These are phyloP conservation scores for Penicillium malachiteum DNA, from an alignment of 495 filamentous ascomycete species.

Conservation along the genomic window DNA sequence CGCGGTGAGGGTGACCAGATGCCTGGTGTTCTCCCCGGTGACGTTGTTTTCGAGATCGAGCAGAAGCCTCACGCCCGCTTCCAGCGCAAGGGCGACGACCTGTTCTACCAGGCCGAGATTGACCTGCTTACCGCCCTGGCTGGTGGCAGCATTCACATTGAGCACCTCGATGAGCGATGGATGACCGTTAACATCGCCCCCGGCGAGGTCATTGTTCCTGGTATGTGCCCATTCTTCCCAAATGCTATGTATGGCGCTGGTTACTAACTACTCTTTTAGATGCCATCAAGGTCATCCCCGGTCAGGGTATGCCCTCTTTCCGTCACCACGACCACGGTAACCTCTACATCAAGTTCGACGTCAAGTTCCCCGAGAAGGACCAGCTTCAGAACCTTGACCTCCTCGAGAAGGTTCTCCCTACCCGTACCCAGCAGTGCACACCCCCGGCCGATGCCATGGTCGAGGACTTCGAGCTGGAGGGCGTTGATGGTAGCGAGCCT, in stretches of 20 bases:
- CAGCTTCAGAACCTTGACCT: slow-evolving; percentile 53
- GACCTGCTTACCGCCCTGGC: slow-evolving; percentile 94
- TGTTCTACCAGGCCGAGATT: slow-evolving; percentile 94
- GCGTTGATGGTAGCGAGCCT: slow-evolving; percentile 66
- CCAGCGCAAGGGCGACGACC: slow-evolving; percentile 92
- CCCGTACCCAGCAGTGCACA: slow-evolving; percentile 56
- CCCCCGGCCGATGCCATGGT: slow-evolving; percentile 82
- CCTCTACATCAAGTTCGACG: slow-evolving; percentile 94
- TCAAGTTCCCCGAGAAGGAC: slow-evolving; percentile 82
- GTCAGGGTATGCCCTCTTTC: slow-evolving; percentile 97
- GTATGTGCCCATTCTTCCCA: slow-evolving; percentile 54
- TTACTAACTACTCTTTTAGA: slow-evolving; percentile 50
- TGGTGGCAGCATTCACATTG: slow-evolving; percentile 82
- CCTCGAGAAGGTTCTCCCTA: slow-evolving; percentile 79
- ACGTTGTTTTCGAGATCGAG: slow-evolving; percentile 96
- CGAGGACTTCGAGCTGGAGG: slow-evolving; percentile 80
- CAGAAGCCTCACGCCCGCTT: slow-evolving; percentile 96
- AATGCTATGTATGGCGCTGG: not conserved
- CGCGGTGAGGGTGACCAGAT: slow-evolving; percentile 95
- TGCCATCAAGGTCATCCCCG: slow-evolving; percentile 88
- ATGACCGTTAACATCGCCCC: slow-evolving; percentile 85
- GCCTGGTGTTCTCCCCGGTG: slow-evolving; percentile 86
- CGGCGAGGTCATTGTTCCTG: slow-evolving; percentile 89
- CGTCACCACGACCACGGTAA: slow-evolving; percentile 96
- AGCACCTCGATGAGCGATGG: slow-evolving; percentile 98